Conservation (phyloP, 306 rosid genomes). For the Styphnolobium japonicum region DNA sequence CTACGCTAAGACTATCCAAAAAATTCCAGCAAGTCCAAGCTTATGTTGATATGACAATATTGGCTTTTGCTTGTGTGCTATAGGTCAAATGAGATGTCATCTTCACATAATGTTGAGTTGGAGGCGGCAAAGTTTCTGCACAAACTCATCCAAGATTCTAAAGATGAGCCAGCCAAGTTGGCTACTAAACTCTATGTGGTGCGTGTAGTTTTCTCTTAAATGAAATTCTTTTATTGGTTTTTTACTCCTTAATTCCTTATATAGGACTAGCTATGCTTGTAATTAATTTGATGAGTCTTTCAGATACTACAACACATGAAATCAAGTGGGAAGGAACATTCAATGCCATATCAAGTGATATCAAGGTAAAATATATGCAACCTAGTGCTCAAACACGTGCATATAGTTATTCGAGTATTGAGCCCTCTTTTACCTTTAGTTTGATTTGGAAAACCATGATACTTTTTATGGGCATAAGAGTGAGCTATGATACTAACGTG, state of each 20-base stretch:
- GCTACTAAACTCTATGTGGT: constrained; percentile 98
- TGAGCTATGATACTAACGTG: background rate
- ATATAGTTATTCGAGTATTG: constrained; percentile 16
- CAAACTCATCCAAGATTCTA: constrained; percentile 96
- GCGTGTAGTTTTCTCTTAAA: constrained; percentile 33
- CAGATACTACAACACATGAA: constrained; percentile 99
- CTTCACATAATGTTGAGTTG: constrained; percentile 90
- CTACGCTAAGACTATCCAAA: background rate
- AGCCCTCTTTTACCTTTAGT: background rate
- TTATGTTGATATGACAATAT: constrained; percentile 1
- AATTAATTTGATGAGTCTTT: constrained; percentile 27
- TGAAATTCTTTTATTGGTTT: background rate
- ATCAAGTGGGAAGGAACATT: constrained; percentile 95
- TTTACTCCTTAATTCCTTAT: background rate
- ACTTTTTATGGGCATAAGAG: background rate
- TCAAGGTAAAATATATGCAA: constrained; percentile 60
- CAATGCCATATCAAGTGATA: constrained; percentile 99
- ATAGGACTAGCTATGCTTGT: background rate
- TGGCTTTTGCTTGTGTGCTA: constrained; percentile 22
- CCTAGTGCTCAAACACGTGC: background rate
- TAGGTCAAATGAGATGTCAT: constrained; percentile 67
- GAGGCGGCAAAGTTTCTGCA: constrained; percentile 99
- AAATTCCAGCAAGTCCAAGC: background rate
- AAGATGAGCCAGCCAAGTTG: constrained; percentile 93
- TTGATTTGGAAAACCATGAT: background rate